Base-by-base conservation (phyloP, 768 basidiomycete species). In the Royoungia palumana region DNA sequence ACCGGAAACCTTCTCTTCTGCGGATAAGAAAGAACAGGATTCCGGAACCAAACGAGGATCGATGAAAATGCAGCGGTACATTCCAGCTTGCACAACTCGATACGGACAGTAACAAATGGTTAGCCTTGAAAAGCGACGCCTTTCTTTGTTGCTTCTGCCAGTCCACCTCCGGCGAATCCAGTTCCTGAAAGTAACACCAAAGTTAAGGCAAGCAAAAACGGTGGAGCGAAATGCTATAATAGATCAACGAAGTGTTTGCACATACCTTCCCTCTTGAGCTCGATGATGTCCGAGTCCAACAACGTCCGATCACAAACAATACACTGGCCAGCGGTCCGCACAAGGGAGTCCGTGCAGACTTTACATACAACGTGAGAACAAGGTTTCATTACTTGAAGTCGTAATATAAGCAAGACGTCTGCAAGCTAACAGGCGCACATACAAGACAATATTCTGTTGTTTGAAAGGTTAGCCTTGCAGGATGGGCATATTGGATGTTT, bases 281-380 rank as follows among this genome's bases (percentile, higher is more conserved):
- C 85, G 40, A 96, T 79, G 22, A 93, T 78, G 44, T 93, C 91
- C 58, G 79, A 78, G 27, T 85, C 81, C 38, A 71, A 74, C 20
- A 92, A 60, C 53, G 64, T 60, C 14, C 72, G 76, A 55, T 94
- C 92, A 62, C 96, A 99, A 9, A 89, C 85, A 12, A 94, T 80
- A 63, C 96, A 99, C 59, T 90, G 87, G 58, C 82, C 82, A 6
- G 81, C 70, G 0, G 87, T 81, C 25, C 79, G 80, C 16, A 94
- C 85, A 36, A 98, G 83, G 3, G 89, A 83, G 46, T 97, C 93
- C 3, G 84, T 83, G 66, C 96, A 98, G 6, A 85, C 88, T 62
- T 89, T 87, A 69, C 96, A 99, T 1, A 85, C 78, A 24, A 97
- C 93, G 66, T 99, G 93, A 0, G 85, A 87, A 66, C 95, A 99